phyloP scores from a whole-genome alignment of 2,329 filamentous ascomycete genomes.

The Aspergillus sp. region DNA sequence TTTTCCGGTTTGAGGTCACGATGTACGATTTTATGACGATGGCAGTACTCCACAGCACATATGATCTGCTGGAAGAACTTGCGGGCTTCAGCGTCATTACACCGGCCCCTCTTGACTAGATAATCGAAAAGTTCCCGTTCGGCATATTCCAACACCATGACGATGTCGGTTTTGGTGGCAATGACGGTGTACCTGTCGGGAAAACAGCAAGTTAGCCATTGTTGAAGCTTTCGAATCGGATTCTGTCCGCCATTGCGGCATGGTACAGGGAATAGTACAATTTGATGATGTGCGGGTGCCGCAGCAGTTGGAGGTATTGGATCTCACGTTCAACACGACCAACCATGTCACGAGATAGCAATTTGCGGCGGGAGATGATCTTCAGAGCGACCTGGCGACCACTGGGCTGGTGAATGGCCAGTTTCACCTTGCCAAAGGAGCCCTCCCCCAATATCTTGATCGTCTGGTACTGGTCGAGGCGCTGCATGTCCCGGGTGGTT shows the following conservation, averaged over 20 bases:
- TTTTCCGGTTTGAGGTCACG: constrained; percentile 98
- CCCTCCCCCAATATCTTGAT: constrained; percentile 91
- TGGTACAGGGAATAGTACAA: constrained; percentile 62
- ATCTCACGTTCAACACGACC: constrained; percentile 97
- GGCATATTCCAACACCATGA: constrained; percentile 98
- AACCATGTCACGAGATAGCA: constrained; percentile 97
- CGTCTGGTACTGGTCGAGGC: constrained; percentile 89
- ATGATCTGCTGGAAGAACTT: constrained; percentile 99
- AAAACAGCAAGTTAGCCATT: constrained; percentile 19
- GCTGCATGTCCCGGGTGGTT: constrained; percentile 67
- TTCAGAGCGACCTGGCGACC: constrained; percentile 96
- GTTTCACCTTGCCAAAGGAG: constrained; percentile 97
- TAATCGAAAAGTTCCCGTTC: constrained; percentile 97
- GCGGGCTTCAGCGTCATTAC: constrained; percentile 88
- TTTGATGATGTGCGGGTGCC: constrained; percentile 99
- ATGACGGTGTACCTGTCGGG: constrained; percentile 83
- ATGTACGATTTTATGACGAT: constrained; percentile 98
- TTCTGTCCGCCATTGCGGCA: background rate
- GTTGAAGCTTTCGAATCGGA: background rate
- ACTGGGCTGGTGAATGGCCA: constrained; percentile 88
- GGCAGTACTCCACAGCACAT: constrained; percentile 97
- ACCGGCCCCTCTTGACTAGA: constrained; percentile 89
- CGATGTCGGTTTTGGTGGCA: constrained; percentile 89
- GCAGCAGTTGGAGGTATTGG: constrained; percentile 90
- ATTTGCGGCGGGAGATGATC: constrained; percentile 94